Evolutionary conservation across 257 asterid genomes (phyloP), one percentile per base, ranked within the genome.

Genomic region (Ilex asprella): DNA sequence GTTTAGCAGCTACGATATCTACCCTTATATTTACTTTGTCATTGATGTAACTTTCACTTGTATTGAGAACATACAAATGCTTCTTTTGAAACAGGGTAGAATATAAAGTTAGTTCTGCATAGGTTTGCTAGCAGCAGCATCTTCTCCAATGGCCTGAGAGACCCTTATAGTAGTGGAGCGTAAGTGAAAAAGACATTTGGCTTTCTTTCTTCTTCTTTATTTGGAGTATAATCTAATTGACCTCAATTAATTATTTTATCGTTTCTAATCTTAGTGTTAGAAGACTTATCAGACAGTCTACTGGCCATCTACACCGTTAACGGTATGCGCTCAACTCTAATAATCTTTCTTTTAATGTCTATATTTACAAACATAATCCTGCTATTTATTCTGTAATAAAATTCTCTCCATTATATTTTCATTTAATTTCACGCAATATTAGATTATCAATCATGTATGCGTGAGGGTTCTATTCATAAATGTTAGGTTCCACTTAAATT

Each of bases 91-190:
- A 46, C 30, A 55, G 46, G 61, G 57, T 74, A 79, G 84, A 81
- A 79, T 68, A 79, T 79, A 54, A 79, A 70, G 65, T 64, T 79
- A 66, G 56, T 70, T 65, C 75, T 79, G 16, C 63, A 32, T 9
- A 71, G 64, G 55, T 79, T 70, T 59, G 84, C 61, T 2, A 79
- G 84, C 75, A 76, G 76, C 68, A 73, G 76, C 39, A 79, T 79
- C 52, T 79, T 79, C 77, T 79, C 84, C 44, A 79, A 79, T 65
- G 84, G 84, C 16, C 56, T 79, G 43, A 63, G 68, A 58, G 81
- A 79, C 56, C 84, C 84, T 14, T 79, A 79, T 16, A 79, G 84
- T 16, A 70, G 65, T 16, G 84, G 73, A 39, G 84, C 81, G 84
- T 79, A 75, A 32, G 13, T 59, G 16, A 58, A 62, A 57, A n/a